Evolutionary conservation across 2,329 filamentous ascomycete genomes (phyloP).

Genomic region (Pyrenophora seminiperda): DNA sequence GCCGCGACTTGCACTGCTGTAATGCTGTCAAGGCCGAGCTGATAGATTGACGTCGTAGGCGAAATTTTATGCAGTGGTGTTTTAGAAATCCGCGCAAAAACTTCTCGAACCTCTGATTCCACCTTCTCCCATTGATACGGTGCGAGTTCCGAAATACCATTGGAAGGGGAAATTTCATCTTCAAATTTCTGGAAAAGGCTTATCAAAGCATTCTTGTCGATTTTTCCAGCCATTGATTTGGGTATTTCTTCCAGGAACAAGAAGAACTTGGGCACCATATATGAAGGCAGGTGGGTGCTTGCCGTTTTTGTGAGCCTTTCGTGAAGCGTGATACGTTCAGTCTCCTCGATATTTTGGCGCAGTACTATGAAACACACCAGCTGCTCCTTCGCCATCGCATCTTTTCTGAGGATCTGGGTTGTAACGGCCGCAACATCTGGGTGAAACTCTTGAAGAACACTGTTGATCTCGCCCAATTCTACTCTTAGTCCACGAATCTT

Average conservation of each 20-base stretch:
- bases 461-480: slow-evolving; percentile 48
- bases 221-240: slow-evolving; percentile 48
- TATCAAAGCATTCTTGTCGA: slow-evolving; percentile 45
- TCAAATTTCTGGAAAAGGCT: slow-evolving; percentile 35
- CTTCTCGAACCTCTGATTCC: slow-evolving; percentile 60
- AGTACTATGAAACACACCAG: slow-evolving; percentile 44
- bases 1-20: slow-evolving; percentile 79
- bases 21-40: slow-evolving; percentile 90
- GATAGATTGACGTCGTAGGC: slow-evolving; percentile 74
- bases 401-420: slow-evolving; percentile 41
- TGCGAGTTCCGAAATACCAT: slow-evolving; percentile 4
- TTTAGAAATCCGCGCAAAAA: slow-evolving; percentile 65
- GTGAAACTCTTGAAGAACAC: slow-evolving; percentile 33
- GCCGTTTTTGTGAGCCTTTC: slow-evolving; percentile 23
- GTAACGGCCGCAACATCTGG: slow-evolving; percentile 28
- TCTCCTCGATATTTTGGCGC: background rate
- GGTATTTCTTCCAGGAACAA: slow-evolving; percentile 43
- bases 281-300: slow-evolving; percentile 37
- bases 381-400: slow-evolving; percentile 37
- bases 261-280: slow-evolving; percentile 48
- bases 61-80: slow-evolving; percentile 58
- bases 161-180: slow-evolving; percentile 5
- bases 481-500: slow-evolving; percentile 48
- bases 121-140: slow-evolving; percentile 54
- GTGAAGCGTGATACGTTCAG: slow-evolving; percentile 24